These are phyloP conservation scores for Wolfiporia cocos DNA, from an alignment of 1,284 basidiomycete genomes.

Conservation along the genomic window DNA sequence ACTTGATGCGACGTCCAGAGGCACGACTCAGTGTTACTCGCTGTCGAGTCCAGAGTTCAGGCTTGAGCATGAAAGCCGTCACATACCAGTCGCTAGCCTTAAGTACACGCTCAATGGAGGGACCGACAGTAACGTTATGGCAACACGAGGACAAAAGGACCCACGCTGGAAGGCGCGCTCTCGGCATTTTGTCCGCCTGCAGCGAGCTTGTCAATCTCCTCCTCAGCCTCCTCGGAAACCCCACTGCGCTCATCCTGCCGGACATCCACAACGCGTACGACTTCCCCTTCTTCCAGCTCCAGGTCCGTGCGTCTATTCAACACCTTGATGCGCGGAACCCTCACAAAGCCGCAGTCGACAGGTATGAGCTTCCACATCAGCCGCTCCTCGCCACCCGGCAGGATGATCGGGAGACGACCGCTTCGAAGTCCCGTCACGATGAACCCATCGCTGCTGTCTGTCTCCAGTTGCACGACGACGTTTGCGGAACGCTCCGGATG, in stretches of 20 bases:
- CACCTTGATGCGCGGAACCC: constrained; percentile 52
- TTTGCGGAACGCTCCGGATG: constrained; percentile 59
- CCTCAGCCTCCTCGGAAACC: constrained; percentile 7
- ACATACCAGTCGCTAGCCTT: too few relatives aligned
- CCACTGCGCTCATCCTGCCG: constrained; percentile 14
- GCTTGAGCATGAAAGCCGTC: too few relatives aligned
- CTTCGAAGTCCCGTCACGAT: constrained; percentile 65
- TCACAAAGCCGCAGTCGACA: constrained; percentile 63
- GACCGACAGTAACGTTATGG: constrained; percentile 2
- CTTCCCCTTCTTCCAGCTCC: constrained; percentile 29
- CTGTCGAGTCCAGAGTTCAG: too few relatives aligned
- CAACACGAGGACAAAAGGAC: constrained; percentile 3
- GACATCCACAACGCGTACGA: constrained; percentile 49
- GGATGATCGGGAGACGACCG: constrained; percentile 56
- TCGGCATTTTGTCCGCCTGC: neutral
- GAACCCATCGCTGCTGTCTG: constrained; percentile 59
- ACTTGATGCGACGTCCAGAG: too few relatives aligned
- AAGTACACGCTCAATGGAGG: too few relatives aligned
- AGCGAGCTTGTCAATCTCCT: constrained; percentile 1
- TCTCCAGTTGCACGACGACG: constrained; percentile 60
- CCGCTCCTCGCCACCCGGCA: constrained; percentile 63
- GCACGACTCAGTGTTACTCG: too few relatives aligned
- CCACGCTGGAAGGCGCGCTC: neutral
- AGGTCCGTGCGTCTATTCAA: constrained; percentile 41
- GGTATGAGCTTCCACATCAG: constrained; percentile 64